These are phyloP conservation scores for Conringia planisiliqua DNA, from an alignment of 345 rosid genomes.

Conservation along the genomic window DNA sequence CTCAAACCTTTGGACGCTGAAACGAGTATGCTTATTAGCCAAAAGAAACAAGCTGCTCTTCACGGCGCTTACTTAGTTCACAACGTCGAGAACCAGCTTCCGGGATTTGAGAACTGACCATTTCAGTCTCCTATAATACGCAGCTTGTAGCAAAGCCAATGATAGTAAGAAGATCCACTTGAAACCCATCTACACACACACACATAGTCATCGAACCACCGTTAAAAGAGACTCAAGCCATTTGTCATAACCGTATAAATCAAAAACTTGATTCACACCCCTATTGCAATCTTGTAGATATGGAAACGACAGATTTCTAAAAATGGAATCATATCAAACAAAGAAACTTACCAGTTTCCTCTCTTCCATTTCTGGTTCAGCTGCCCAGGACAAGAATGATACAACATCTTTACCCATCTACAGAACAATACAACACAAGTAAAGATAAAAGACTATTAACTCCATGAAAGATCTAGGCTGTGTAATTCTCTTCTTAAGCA, in stretches of 20 bases:
- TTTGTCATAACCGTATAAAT: too few species aligned
- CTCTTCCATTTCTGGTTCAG: slow-evolving; percentile 99
- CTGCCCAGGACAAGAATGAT: slow-evolving; percentile 90
- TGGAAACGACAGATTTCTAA: neutral
- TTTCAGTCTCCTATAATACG: slow-evolving; percentile 79
- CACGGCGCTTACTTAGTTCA: slow-evolving; percentile 49
- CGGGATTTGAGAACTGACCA: slow-evolving; percentile 91
- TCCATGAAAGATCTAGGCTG: neutral
- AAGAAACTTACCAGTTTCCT: slow-evolving; percentile 66
- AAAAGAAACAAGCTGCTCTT: neutral
- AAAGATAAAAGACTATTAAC: neutral
- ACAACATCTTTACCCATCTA: slow-evolving; percentile 99
- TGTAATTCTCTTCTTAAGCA: neutral
- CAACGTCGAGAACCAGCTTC: slow-evolving; percentile 81
- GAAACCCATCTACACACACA: slow-evolving; percentile 85
- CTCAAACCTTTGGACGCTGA: neutral
- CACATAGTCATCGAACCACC: neutral
- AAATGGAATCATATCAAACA: neutral
- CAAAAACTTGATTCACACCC: neutral
- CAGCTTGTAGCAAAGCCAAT: slow-evolving; percentile 87
- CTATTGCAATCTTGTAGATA: neutral
- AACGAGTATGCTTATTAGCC: neutral
- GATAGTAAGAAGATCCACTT: slow-evolving; percentile 93
- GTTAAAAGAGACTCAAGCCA: neutral
- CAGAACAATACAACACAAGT: neutral